A percentile compares a stretch with the other conserved stretches of the same genome.
phyloP scores from a whole-genome alignment of 2,329 filamentous ascomycete genomes.

The Ceratocystis huliohia region DNA sequence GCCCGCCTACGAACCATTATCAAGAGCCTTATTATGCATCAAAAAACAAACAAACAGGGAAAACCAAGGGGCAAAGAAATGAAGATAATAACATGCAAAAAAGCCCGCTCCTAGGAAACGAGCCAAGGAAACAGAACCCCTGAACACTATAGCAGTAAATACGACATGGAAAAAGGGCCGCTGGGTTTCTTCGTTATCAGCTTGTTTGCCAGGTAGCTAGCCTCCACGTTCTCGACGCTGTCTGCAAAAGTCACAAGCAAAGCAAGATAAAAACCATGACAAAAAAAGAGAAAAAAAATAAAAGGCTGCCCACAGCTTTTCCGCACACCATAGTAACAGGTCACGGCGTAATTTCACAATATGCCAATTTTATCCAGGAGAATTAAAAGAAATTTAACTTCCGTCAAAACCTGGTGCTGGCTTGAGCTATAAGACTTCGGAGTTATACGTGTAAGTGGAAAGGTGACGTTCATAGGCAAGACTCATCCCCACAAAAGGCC shows the following conservation, averaged over 20 bases:
- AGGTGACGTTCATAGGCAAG: slow-evolving; percentile 11
- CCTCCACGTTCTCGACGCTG: too few species aligned
- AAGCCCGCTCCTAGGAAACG: background rate
- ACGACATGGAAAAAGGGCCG: too few species aligned
- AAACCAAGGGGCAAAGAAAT: background rate
- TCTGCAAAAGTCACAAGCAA: background rate
- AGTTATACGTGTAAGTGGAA: slow-evolving; percentile 16
- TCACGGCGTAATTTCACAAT: background rate
- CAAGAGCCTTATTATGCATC: background rate
- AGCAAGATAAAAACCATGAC: background rate
- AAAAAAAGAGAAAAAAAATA: background rate
- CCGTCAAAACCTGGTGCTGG: slow-evolving; percentile 8
- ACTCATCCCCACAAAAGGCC: background rate
- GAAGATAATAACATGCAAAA: too few species aligned
- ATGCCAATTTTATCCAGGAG: background rate
- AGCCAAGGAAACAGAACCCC: background rate
- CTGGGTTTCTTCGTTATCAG: too few species aligned
- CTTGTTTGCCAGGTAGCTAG: too few species aligned
- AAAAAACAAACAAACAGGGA: background rate
- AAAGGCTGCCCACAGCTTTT: background rate
- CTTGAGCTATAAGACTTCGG: slow-evolving; percentile 7
- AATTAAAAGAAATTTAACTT: background rate
- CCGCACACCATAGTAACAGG: background rate
- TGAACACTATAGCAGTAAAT: background rate
- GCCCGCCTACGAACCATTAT: background rate